Conservation (phyloP, 129 eudicot species). For the Tanacetum coccineum region DNA sequence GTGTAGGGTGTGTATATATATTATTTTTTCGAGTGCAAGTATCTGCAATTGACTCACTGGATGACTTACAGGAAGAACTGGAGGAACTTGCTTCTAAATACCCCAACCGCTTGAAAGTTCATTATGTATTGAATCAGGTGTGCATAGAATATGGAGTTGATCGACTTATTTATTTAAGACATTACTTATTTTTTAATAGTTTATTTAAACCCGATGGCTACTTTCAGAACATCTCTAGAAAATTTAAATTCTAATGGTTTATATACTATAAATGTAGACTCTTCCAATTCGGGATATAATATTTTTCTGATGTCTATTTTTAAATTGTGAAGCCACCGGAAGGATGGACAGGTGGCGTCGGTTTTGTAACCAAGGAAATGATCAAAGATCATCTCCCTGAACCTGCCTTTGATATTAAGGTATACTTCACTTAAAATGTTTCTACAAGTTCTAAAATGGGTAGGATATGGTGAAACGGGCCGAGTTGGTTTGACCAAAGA, state of each 20-base stretch:
- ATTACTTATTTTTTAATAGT: too few relatives aligned
- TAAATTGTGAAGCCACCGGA: constrained; percentile 42
- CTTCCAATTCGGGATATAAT: too few relatives aligned
- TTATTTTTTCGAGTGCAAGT: background rate
- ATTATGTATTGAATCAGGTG: constrained; percentile 54
- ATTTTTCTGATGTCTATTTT: background rate
- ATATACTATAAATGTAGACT: too few relatives aligned
- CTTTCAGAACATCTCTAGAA: too few relatives aligned
- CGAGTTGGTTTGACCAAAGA: background rate
- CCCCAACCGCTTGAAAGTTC: constrained; percentile 39
- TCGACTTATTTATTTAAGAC: background rate
- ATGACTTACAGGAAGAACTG: constrained; percentile 48
- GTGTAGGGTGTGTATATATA: background rate
- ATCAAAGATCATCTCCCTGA: constrained; percentile 40
- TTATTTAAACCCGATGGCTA: too few relatives aligned
- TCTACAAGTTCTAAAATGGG: background rate
- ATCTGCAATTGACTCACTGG: background rate
- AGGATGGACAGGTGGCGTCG: constrained; percentile 54
- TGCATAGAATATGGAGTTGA: background rate
- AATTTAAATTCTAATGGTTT: too few relatives aligned
- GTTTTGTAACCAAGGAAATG: constrained; percentile 50
- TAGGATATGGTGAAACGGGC: background rate
- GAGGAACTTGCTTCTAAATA: constrained; percentile 34
- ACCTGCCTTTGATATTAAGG: constrained; percentile 51
- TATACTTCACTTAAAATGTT: constrained; percentile 12